Evolutionary conservation across 2,329 filamentous ascomycete genomes (phyloP), one percentile per base, ranked within the genome.

Genomic region (Cryphonectria radicalis): DNA sequence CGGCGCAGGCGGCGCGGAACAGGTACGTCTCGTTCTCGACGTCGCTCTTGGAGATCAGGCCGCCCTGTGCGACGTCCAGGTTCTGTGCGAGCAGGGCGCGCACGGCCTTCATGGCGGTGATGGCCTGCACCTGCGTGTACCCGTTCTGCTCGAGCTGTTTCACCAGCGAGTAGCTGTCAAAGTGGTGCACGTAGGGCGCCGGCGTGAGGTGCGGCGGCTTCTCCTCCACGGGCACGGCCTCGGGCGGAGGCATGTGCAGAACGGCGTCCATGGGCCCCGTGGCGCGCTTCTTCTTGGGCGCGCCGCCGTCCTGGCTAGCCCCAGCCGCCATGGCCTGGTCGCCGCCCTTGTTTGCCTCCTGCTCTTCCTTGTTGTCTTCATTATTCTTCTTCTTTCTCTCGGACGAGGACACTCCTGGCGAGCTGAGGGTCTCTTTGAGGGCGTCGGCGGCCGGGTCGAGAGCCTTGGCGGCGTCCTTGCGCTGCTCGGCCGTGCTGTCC

Each of bases 11-110:
- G 1, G 96, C 96, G 68, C 92, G 89, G 84, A 99, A 99, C 14
- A 99, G 87, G 79, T 99, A 99, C 10, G 91, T 91, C 81, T 98
- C 93, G 80, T 98, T 99, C 79, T 98, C 95, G 53, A 97, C 92
- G 77, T 97, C 93, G 62, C 91, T 94, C 81, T 97, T 98, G 80
- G 91, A 94, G 14, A 98, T 93, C 11, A 98, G 85, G 3, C 90
- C 92, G 64, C 90, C 87, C 77, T 92, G 92, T 63, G 96, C 96
- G 19, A 94, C 84, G 70, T 94, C 90, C 71, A 98, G 86, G 78
- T 98, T 97, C 28, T 90, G 85, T 13, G 91, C 90, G 19, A 99
- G 83, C 66, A 97, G 86, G 3, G 87, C 86, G 32, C 95, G 90
- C 70, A 98, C 90, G 7, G 92, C 94, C 84, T 98, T 98, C 96